A percentile compares a stretch with the other conserved stretches of the same genome.
Conservation (phyloP, 2,329 filamentous ascomycete species). For the Alternaria solani region DNA sequence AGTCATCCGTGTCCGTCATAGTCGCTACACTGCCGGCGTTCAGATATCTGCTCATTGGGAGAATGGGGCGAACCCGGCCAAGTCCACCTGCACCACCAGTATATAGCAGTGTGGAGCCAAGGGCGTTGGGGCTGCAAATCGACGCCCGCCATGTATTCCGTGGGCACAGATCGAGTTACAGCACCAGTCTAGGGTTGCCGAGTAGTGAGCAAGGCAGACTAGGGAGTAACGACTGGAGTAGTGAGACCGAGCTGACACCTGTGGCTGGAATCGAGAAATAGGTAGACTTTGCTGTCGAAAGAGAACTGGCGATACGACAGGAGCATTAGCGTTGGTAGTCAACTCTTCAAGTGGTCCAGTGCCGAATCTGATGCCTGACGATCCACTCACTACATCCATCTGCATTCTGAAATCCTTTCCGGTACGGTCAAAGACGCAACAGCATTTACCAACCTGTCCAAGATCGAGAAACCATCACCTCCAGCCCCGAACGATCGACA, state of each 20-base stretch:
- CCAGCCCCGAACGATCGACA: no score
- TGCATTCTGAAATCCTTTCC: no score
- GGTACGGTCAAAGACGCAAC: no score
- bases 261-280: not conserved
- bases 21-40: no score
- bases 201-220: not conserved
- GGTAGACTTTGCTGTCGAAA: not conserved
- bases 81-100: not conserved
- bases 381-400: no score
- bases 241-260: not conserved
- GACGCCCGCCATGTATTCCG: not conserved
- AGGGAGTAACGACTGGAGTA: not conserved
- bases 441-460: no score
- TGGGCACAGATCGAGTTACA: not conserved
- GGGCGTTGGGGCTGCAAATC: not conserved
- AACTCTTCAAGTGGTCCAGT: no score
- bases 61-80: not conserved
- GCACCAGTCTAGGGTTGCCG: not conserved
- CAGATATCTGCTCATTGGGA: no score
- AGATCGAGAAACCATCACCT: no score
- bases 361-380: no score
- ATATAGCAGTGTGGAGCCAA: not conserved
- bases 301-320: not conserved
- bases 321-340: accelerated
- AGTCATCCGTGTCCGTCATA: no score